Base-by-base conservation (phyloP, 768 basidiomycete genomes). In the Leccinellum luteum region DNA sequence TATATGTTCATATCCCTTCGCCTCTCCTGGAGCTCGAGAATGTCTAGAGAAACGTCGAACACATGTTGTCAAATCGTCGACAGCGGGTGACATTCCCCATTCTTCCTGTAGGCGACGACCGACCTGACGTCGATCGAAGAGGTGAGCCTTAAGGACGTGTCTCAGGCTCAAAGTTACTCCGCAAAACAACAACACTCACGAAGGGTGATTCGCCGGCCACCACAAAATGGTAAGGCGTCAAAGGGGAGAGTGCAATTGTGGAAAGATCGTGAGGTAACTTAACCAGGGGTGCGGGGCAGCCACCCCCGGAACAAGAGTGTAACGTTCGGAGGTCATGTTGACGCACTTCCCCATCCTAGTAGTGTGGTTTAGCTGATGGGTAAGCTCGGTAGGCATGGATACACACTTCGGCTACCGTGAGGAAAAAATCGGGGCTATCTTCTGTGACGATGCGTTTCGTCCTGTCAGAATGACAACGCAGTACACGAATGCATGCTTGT, bases 371-470 rank as follows among this genome's bases (percentile, higher is more conserved):
- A 49, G 69, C 64, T 9, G 10, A 15, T 15, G 17, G 34, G 17
- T 25, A 13, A 23, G 52, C n/a, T n/a, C 14, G 13, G 48, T n/a
- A 15, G 28, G 31, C 28, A 54, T 30, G 25, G 17, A 15, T 49
- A 69, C 79, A 31, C 52, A 87, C 89, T 81, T 92, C 89, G n/a
- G 83, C 79, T n/a, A 90, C 86, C 0, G 90, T 85, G 25, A 92
- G 69, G 69, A 92, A 92, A 44, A 83, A 62, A 69, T 90, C 85
- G 3, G 90, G 86, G 62, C 85, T 89, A 34, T 89, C 83, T 68
- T 93, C 89, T 4, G 89, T 87, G 21, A 88, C 81, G 56, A 94
- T 85, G 55, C 88, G 79, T 69, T 96, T 95, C 17, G 88, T 88
- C 17, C 90, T 79, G 61, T 79, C 75, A 9, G 72, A 71, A 68